A percentile compares a stretch with the other conserved stretches of the same genome.
Evolutionary conservation across 257 asterid genomes (phyloP).

Genomic region (Nemophila menziesii): DNA sequence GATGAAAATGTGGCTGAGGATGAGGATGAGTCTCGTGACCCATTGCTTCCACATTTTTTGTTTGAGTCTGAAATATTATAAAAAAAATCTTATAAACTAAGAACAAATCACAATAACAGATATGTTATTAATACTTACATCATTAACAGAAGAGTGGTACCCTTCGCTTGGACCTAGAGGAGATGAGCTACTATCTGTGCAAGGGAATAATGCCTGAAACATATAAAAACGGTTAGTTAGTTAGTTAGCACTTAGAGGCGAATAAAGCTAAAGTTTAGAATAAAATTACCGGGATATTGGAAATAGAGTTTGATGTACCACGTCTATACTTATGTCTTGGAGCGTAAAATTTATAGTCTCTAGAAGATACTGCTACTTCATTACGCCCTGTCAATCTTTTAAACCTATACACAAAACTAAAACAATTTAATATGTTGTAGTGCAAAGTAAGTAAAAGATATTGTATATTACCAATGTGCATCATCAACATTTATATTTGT

Average conservation of each 20-base stretch:
- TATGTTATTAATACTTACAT: background rate
- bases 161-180: slow-evolving; percentile 46
- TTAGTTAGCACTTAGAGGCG: slow-evolving; percentile 4
- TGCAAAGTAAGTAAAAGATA: background rate
- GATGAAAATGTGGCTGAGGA: slow-evolving; percentile 47
- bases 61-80: slow-evolving; percentile 28
- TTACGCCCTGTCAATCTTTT: slow-evolving; percentile 83
- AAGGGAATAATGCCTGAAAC: slow-evolving; percentile 48
- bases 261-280: slow-evolving; percentile 9
- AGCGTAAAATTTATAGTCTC: slow-evolving; percentile 94
- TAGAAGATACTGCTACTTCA: slow-evolving; percentile 64
- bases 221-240: background rate
- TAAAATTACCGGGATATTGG: slow-evolving; percentile 55
- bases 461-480: slow-evolving; percentile 66
- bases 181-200: slow-evolving; percentile 60
- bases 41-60: slow-evolving; percentile 55
- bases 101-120: no score
- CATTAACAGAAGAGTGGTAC: slow-evolving; percentile 29
- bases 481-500: slow-evolving; percentile 53
- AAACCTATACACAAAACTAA: no score
- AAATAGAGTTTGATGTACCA: slow-evolving; percentile 46
- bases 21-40: slow-evolving; percentile 56
- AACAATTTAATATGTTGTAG: background rate
- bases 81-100: background rate
- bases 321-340: slow-evolving; percentile 97